Base-by-base conservation (phyloP, 1,139 yeast genomes). In the Hyphopichia khmerensis region DNA sequence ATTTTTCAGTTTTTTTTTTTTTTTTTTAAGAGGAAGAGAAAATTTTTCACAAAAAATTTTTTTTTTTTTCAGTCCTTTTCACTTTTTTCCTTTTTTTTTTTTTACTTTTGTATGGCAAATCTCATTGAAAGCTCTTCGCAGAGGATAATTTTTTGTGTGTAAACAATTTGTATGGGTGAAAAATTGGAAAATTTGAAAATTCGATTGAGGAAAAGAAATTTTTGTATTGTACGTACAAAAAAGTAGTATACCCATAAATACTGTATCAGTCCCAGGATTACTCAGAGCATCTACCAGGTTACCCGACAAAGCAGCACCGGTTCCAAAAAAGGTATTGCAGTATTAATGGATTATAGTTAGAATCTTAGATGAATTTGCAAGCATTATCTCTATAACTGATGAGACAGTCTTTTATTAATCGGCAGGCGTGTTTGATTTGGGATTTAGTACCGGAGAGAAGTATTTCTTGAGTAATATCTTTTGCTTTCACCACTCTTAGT, bases 1-100 rank as follows among this genome's bases (percentile, higher is more conserved):
- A 26, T n/a, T 32, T 38, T 38, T 39, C 32, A 24, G 16, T 44
- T 32, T 32, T 32, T 33, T 21, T 33, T 33, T 33, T 33, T 33
- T 33, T 33, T 33, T 21, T 17, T 11, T 16, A 5, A 3, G n/a
- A 7, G 9, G 5, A 18, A 21, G n/a, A 18, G 18, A 38, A 33
- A 38, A 33, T 26, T 33, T 38, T 26, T 23, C 17, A 24, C 30
- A 33, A 33, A 38, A 38, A 33, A n/a, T 17, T 35, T 35, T 26
- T 26, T 26, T 21, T 26, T 26, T 26, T 26, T 21, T 24, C 34
- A 11, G n/a, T 9, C 10, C 45, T 45, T 50, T n/a, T n/a, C n/a
- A n/a, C n/a, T n/a, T n/a, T n/a, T n/a, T 47, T 49, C 51, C 11
- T 27, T 27, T 11, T 27, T 27, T 30, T 30, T 30, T 30, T 30